phyloP scores from a whole-genome alignment of 371 early-diverging fungal species.

The Circinella umbellata region DNA sequence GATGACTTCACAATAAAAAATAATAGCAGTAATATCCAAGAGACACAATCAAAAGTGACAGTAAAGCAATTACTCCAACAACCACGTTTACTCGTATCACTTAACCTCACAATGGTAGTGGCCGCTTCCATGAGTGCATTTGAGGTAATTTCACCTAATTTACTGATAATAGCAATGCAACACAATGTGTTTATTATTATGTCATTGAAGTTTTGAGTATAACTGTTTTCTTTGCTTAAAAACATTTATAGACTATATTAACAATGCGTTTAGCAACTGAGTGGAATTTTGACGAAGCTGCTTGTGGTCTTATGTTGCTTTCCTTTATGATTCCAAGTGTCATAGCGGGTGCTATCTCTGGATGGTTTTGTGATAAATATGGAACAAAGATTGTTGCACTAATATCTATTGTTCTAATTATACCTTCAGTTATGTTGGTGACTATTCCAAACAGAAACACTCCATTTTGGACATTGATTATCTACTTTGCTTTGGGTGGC shows the following conservation, averaged over 20 bases:
- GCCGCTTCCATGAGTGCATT: conserved; percentile 49
- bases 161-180: too few species aligned
- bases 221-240: too few species aligned
- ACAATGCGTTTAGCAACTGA: conserved; percentile 60
- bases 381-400: conserved; percentile 48
- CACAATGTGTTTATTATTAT: too few species aligned
- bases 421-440: conserved; percentile 35
- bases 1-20: not conserved
- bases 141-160: conserved; percentile 31
- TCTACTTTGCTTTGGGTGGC: conserved; percentile 35
- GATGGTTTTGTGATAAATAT: conserved; percentile 49
- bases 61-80: conserved; percentile 28
- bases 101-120: conserved; percentile 33
- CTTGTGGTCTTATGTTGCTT: conserved; percentile 60
- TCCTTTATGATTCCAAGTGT: conserved; percentile 58
- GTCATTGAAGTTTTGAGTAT: too few species aligned
- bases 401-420: conserved; percentile 30
- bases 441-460: conserved; percentile 34
- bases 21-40: not conserved
- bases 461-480: conserved; percentile 41
- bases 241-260: conserved; percentile 50
- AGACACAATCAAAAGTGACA: conserved; percentile 17
- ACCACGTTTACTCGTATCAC: conserved; percentile 38
- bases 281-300: conserved; percentile 57
- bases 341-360: conserved; percentile 47